A percentile compares a stretch with the other conserved stretches of the same genome.
These are phyloP conservation scores for Ambrosia artemisiifolia DNA, from an alignment of 129 eudicot genomes.

Conservation along the genomic window DNA sequence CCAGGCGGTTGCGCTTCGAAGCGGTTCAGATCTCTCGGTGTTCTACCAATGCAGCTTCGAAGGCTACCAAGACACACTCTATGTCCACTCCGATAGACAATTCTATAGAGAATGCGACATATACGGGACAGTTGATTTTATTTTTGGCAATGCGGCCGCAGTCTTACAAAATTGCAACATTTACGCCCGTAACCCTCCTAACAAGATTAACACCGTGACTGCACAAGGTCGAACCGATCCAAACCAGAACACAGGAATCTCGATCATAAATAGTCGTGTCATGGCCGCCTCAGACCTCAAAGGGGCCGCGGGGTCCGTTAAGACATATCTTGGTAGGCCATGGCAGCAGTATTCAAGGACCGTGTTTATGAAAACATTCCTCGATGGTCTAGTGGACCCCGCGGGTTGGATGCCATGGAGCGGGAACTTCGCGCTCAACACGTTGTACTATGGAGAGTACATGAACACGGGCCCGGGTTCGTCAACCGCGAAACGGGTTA, in stretches of 20 bases:
- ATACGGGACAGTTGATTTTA: constrained; percentile 50
- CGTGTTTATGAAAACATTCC: constrained; percentile 34
- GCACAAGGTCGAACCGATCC: constrained; percentile 59
- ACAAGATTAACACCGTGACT: constrained; percentile 38
- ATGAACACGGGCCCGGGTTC: constrained; percentile 48
- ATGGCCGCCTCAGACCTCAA: constrained; percentile 30
- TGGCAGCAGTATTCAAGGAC: constrained; percentile 53
- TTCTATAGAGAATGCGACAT: constrained; percentile 47
- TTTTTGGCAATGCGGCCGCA: constrained; percentile 49
- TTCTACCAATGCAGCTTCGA: constrained; percentile 54
- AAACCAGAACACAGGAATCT: constrained; percentile 51
- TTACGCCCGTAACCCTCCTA: constrained; percentile 44
- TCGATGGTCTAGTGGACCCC: constrained; percentile 39
- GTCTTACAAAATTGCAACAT: constrained; percentile 54
- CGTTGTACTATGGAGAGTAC: constrained; percentile 52
- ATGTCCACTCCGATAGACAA: constrained; percentile 36
- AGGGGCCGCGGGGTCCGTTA: constrained; percentile 28
- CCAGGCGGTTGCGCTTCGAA: constrained; percentile 53
- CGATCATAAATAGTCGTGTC: constrained; percentile 43
- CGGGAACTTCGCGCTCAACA: constrained; percentile 39
- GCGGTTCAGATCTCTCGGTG: constrained; percentile 51
- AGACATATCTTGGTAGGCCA: constrained; percentile 46
- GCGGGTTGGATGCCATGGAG: constrained; percentile 54
- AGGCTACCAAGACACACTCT: constrained; percentile 65
- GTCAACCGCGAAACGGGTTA: constrained; percentile 36